phyloP scores from a whole-genome alignment of 768 basidiomycete species.

The Tricholoma hemisulphureum region DNA sequence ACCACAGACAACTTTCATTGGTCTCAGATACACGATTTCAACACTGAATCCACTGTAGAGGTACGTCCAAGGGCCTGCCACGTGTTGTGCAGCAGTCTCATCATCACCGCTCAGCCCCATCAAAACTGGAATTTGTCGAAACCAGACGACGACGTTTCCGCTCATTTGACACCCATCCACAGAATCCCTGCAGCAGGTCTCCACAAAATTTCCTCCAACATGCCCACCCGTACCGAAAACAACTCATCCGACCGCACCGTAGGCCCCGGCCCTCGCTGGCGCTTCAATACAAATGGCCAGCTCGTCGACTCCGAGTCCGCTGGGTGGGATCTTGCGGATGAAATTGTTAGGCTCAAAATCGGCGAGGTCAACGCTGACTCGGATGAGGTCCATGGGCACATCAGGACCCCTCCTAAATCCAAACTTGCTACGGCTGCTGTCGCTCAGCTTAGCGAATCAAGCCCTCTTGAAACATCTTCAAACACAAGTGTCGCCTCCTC shows the following conservation, averaged over 20 bases:
- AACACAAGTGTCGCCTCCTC: slow-evolving; percentile 73
- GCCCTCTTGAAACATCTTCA: slow-evolving; percentile 72
- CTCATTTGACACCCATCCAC: slow-evolving; percentile 32
- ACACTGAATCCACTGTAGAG: slow-evolving; percentile 44
- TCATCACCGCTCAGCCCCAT: slow-evolving; percentile 17
- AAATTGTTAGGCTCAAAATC: slow-evolving; percentile 71
- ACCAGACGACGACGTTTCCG: slow-evolving; percentile 36
- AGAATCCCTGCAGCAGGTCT: slow-evolving; percentile 31
- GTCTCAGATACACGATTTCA: slow-evolving; percentile 48
- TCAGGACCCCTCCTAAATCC: slow-evolving; percentile 69
- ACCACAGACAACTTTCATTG: slow-evolving; percentile 44
- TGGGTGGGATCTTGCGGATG: slow-evolving; percentile 73
- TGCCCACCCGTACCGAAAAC: slow-evolving; percentile 49
- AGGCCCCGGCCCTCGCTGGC: slow-evolving; percentile 54
- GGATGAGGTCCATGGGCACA: slow-evolving; percentile 50
- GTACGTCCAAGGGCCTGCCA: slow-evolving; percentile 33
- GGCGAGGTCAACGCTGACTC: slow-evolving; percentile 49
- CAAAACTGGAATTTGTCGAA: slow-evolving; percentile 50
- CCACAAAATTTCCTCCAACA: slow-evolving; percentile 41
- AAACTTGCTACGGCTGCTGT: slow-evolving; percentile 52
- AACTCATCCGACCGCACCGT: slow-evolving; percentile 40
- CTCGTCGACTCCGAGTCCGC: slow-evolving; percentile 56
- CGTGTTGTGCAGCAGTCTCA: slow-evolving; percentile 34
- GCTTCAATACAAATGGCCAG: slow-evolving; percentile 61
- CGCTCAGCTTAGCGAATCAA: slow-evolving; percentile 60